Conservation (phyloP, 768 basidiomycete genomes). For the Lentinula edodes region DNA sequence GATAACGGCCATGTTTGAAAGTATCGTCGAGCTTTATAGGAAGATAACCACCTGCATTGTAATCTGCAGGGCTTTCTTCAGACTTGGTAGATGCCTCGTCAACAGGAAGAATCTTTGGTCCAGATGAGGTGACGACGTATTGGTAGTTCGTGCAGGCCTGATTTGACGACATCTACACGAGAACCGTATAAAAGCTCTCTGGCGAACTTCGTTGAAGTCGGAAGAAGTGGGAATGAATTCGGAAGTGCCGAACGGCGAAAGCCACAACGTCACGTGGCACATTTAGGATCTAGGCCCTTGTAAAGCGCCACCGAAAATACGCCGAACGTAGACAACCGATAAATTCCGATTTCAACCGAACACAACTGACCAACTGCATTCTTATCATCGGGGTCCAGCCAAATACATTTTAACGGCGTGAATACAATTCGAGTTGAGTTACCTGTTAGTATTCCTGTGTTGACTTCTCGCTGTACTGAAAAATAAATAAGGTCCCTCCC, state of each 20-base stretch:
- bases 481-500: background rate
- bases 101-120: conserved; percentile 68
- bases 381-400: background rate
- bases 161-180: conserved; percentile 54
- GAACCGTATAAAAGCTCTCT: conserved; percentile 7
- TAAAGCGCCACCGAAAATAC: background rate
- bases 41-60: conserved; percentile 78
- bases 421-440: background rate
- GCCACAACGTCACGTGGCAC: too few relatives aligned
- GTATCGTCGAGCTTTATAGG: conserved; percentile 75
- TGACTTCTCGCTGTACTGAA: background rate
- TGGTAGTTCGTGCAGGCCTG: conserved; percentile 67
- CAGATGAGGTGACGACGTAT: conserved; percentile 63
- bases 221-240: background rate
- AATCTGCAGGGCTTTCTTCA: conserved; percentile 81
- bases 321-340: too few relatives aligned
- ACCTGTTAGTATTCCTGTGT: too few relatives aligned
- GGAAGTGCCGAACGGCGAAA: background rate
- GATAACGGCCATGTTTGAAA: conserved; percentile 82
- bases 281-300: background rate
- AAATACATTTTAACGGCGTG: background rate
- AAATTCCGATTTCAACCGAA: too few relatives aligned
- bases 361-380: too few relatives aligned
- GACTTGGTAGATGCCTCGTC: conserved; percentile 63
- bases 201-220: background rate